Base-by-base conservation (phyloP, 805 yeast species). In the Myxozyma lipomycoides region DNA sequence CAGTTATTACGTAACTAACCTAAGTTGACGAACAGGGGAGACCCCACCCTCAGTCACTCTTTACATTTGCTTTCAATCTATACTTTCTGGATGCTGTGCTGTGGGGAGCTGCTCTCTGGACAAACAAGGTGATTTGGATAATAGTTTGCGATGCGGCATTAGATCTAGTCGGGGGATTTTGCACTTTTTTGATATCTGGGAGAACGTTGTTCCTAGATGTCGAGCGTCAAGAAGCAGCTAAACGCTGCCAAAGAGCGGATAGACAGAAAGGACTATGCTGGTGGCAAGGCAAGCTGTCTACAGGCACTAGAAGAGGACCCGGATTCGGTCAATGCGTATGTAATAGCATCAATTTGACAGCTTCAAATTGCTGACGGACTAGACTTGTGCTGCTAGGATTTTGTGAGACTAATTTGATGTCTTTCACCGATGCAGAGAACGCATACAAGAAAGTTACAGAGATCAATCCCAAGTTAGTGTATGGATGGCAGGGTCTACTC, bases 401-500 rank as follows among this genome's bases (percentile, higher is more conserved):
- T 19, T 56, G 56, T 22, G 37, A 52, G 24, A 26, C 40, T 3
- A 52, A 39, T 17, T 63, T 62, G 21, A 68, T 59, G 0, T 65
- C 67, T 1, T 67, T 78, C 15, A 64, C 75, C 30, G 79, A 78
- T 45, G 68, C 82, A 77, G 15, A 72, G 69, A 36, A 73, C 64
- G 19, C 79, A 75, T 42, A 67, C 80, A 15, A 62, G 56, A 17
- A 67, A 70, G 57, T 78, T 76, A 58, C 70, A 78, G 21, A 73
- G 68, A 7, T 67, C 75, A 24, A 63, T 68, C 43, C 69, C 56
- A 30, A 62, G 53, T 78, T 82, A 45, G 56, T 80, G 1, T 65
- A 78, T 23, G 95, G 89, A 0, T 90, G 93, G 95, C 87, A 86
- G 62, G 98, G 98, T 1, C 73, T 83, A 52, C 68, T 81, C 35